Evolutionary conservation across 2,329 filamentous ascomycete genomes (phyloP), one percentile per base, ranked within the genome.

Genomic region (Ceratocystis huliohia): DNA sequence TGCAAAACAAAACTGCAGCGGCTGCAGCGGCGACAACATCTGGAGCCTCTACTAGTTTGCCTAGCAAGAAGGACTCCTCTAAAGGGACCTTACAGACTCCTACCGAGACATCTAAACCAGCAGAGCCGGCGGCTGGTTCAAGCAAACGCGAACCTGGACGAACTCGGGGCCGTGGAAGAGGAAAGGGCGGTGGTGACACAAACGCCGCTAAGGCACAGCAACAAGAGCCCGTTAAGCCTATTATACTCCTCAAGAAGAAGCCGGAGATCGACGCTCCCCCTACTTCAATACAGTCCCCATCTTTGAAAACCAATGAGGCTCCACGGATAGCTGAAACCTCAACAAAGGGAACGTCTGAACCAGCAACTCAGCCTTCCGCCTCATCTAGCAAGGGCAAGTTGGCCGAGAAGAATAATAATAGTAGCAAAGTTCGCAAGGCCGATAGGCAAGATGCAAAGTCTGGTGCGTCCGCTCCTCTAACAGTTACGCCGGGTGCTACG

Each of bases 401-500:
- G 20, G 15, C 20, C 2, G 59, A 63, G 20, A 56, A 56, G 25
- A 33, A n/a, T 5, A 63, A 48, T 15, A 63, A 45, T 20, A 33
- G 5, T 4, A 63, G n/a, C 44, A 48, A 63, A 46, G 65, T 77
- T 70, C 78, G 78, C 70, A 73, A 72, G 63, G 63, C 68, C 73
- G 65, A 67, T 70, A 70, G 72, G 69, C 57, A 46, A 63, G 46
- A 69, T 67, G 69, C 64, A 66, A 76, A 75, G 67, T 72, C 6
- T 66, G 73, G 33, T 33, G 45, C 30, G 3, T n/a, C 50, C 6
- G 69, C 69, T 37, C 69, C 70, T 63, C 68, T 72, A 25, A 69
- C 70, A 25, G 71, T 75, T 6, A 76, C 76, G 2, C 69, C 78
- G 1, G 80, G 82, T 8, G 81, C 81, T 6, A 84, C 82, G 17